A percentile compares a stretch with the other conserved stretches of the same genome.
These are phyloP conservation scores for Parasitella parasitica DNA, from an alignment of 371 early-diverging fungal species.

Conservation along the genomic window DNA sequence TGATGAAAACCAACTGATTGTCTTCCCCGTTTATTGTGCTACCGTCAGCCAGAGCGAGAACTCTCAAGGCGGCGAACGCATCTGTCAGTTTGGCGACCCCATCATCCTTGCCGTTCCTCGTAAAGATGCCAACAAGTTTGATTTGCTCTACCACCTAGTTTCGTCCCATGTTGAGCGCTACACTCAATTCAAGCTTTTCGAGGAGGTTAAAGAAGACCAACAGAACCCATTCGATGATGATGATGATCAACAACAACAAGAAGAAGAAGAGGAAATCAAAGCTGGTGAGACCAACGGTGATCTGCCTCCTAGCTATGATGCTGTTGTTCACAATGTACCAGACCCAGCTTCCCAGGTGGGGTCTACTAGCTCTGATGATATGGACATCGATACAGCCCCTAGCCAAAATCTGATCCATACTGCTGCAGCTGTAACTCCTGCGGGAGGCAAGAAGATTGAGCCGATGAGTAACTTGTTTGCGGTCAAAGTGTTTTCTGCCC, in stretches of 20 bases:
- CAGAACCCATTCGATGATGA: neutral
- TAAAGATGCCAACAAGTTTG: slow-evolving; percentile 27
- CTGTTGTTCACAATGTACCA: neutral
- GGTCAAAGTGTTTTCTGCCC: slow-evolving; percentile 38
- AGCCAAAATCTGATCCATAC: slow-evolving; percentile 35
- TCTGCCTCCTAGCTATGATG: neutral
- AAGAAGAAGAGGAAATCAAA: neutral
- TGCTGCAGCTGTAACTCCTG: slow-evolving; percentile 46
- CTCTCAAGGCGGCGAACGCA: neutral
- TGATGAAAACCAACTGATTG: slow-evolving; percentile 27
- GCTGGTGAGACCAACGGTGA: neutral
- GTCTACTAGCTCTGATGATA: neutral
- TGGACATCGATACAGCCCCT: slow-evolving; percentile 15
- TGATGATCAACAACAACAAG: neutral
- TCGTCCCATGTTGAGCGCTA: slow-evolving; percentile 40
- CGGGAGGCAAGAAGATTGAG: slow-evolving; percentile 35
- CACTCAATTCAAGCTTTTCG: slow-evolving; percentile 41
- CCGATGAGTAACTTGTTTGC: slow-evolving; percentile 44
- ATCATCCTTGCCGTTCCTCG: slow-evolving; percentile 35
- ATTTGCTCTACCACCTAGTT: slow-evolving; percentile 30
- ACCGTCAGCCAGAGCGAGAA: slow-evolving; percentile 12
- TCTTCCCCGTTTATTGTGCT: slow-evolving; percentile 48
- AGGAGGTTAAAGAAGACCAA: slow-evolving; percentile 26
- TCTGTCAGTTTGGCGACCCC: slow-evolving; percentile 41
- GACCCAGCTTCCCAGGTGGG: neutral